Percentiles rank a stretch among this genome's conserved stretches.
These are phyloP conservation scores for Acorus calamus DNA, from an alignment of 106 monocot genomes.

Conservation along the genomic window DNA sequence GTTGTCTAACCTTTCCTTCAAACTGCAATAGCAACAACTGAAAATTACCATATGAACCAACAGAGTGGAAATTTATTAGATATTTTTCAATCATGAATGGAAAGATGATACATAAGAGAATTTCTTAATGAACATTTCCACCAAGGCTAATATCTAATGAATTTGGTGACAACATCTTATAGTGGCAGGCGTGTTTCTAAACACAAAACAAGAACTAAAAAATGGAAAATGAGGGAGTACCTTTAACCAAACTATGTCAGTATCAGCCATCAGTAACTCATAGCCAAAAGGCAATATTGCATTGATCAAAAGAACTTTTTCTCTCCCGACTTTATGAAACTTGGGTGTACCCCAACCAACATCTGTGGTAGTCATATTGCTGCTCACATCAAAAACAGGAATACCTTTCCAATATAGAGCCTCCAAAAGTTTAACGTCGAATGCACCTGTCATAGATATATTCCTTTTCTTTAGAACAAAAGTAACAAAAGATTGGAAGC, in stretches of 20 bases:
- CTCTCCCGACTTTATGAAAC: conserved; percentile 95
- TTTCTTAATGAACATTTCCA: too few species aligned
- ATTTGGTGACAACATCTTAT: background rate
- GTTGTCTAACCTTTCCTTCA: too few species aligned
- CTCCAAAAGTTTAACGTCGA: conserved; percentile 75
- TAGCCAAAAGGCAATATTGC: conserved; percentile 68
- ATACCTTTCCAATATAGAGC: conserved; percentile 87
- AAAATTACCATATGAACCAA: too few species aligned
- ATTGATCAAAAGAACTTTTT: conserved; percentile 87
- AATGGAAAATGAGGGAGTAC: conserved; percentile 15
- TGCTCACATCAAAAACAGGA: conserved; percentile 96
- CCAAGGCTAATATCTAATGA: background rate
- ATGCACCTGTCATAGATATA: conserved; percentile 45
- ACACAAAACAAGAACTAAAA: background rate
- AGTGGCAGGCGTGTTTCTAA: background rate
- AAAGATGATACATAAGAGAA: too few species aligned
- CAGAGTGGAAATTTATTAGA: too few species aligned
- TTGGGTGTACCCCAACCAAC: conserved; percentile 86
- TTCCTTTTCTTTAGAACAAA: background rate
- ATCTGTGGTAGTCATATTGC: conserved; percentile 71
- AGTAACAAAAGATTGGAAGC: background rate
- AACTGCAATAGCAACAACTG: too few species aligned
- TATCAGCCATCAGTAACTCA: conserved; percentile 87
- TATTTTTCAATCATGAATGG: too few species aligned
- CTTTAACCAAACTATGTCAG: conserved; percentile 98